Evolutionary conservation across 495 filamentous ascomycete genomes (phyloP).

Genomic region (Neurospora pannonica): DNA sequence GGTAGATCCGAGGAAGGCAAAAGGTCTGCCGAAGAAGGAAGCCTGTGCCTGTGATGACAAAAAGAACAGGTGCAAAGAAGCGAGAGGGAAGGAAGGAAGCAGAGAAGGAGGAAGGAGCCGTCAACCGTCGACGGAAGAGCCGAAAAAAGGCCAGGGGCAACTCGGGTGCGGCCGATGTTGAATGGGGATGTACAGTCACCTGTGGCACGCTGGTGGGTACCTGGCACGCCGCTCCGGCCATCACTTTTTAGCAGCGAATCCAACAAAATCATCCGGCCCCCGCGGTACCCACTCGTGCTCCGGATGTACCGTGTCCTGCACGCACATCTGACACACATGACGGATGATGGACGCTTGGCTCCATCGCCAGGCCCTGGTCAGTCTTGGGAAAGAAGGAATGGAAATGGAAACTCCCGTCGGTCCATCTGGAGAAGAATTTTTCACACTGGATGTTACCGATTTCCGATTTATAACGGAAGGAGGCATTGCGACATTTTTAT

Average conservation of each 20-base stretch:
- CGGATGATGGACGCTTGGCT: not conserved
- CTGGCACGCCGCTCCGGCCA: not conserved
- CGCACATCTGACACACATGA: not conserved
- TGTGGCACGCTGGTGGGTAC: constrained; percentile 2
- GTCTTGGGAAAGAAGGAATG: not conserved
- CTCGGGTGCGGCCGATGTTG: not conserved
- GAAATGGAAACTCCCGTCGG: not conserved
- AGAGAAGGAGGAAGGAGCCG: not conserved
- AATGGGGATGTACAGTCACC: not conserved
- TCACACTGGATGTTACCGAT: not conserved
- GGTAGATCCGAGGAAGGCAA: not conserved
- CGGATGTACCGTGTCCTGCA: not conserved
- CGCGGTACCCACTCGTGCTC: not conserved
- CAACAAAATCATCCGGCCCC: not conserved
- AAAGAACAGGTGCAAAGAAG: not conserved
- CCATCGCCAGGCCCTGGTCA: not conserved
- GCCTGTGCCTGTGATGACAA: constrained; percentile 3
- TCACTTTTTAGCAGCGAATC: not conserved
- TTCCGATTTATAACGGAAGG: not conserved
- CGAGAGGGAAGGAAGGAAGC: not conserved
- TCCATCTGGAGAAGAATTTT: not conserved
- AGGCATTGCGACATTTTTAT: not conserved
- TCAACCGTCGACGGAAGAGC: not conserved
- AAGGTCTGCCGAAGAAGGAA: not conserved
- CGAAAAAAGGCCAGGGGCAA: not conserved